Evolutionary conservation across 2,329 filamentous ascomycete genomes (phyloP), one percentile per base, ranked within the genome.

Genomic region (Stagonosporopsis vannaccii): DNA sequence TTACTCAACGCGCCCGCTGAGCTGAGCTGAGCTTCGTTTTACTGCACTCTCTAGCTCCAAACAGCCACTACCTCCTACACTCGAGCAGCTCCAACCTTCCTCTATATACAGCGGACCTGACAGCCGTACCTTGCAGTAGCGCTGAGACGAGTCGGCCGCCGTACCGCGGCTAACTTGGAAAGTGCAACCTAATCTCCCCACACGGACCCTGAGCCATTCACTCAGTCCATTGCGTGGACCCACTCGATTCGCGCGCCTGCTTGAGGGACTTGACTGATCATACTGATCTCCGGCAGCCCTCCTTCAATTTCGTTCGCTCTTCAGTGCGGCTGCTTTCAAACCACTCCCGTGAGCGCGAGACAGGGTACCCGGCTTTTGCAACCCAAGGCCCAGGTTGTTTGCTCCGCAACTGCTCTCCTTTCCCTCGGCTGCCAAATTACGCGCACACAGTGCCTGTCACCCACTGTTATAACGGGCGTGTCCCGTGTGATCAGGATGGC

Each of bases 401-500:
- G 50, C 61, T 53, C 44, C 56, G 51, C 66, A 49, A 57, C 58
- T 57, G 50, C 45, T 46, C 60, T 67, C 63, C 60, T 63, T 64
- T 59, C 59, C 57, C 60, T 57, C 60, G 59, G 61, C 61, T 54
- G 57, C 51, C 58, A 71, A 53, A 68, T 70, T 70, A 60, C 60
- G 57, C 62, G 54, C 66, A 60, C 61, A 58, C 60, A 45, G 55
- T 55, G 43, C 33, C 45, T 40, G 41, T 26, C 51, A 35, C 40
- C 45, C 51, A 42, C 50, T 60, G 62, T 65, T 62, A 52, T 58
- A 58, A 65, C 66, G 69, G 69, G 68, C 65, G 50, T 59, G 59
- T 47, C 49, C 62, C 56, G 50, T 58, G 59, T 65, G 58, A 61
- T 60, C 60, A 65, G 58, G 60, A 73, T 72, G 68, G 64, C 67